Base-by-base conservation (phyloP, 225 moss, liverwort and hornwort genomes). In the Marchantia paleacea region DNA sequence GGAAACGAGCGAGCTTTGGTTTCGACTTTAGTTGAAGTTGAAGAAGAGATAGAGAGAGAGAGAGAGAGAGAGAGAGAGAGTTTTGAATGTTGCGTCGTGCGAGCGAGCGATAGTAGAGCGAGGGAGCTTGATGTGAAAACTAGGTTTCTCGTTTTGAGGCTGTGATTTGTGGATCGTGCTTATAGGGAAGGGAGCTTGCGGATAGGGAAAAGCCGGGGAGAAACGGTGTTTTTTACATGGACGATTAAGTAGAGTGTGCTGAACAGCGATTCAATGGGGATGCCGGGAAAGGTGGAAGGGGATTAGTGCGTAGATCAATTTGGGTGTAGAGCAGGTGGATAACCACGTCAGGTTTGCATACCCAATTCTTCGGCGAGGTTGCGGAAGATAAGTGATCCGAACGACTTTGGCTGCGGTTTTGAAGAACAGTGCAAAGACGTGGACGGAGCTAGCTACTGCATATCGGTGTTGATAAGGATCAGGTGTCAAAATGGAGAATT, bases 401-500 rank as follows among this genome's bases (percentile, higher is more conserved):
- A 73, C 53, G 63, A 78, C 64, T 80, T 61, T 78, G 63, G 55
- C 26, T 61, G 18, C 73, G 76, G 67, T 66, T 78, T 67, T 31
- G 77, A 52, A 76, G 65, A 72, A 68, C 13, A 62, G 61, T 78
- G 22, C 69, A 78, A 79, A 22, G 63, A 73, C 65, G 65, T 55
- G 54, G 55, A 22, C 61, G 52, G 72, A 82, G 79, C 68, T 78
- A 75, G 75, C 75, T 48, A 54, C 85, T 76, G 57, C 19, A 52
- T n/a, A 48, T 63, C 75, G 77, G 53, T 30, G 13, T 7, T 57
- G 76, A 76, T 54, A 73, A 75, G 80, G 68, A 78, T 64, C 75
- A 65, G 71, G 69, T 30, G 60, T 80, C 83, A 89, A 87, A 39
- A 97, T 97, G 93, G 97, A 97, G 85, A 91, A 90, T 88, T 87